Evolutionary conservation across 108 stramenopile genomes (phyloP).

Genomic region (Cylindrotheca closterium): DNA sequence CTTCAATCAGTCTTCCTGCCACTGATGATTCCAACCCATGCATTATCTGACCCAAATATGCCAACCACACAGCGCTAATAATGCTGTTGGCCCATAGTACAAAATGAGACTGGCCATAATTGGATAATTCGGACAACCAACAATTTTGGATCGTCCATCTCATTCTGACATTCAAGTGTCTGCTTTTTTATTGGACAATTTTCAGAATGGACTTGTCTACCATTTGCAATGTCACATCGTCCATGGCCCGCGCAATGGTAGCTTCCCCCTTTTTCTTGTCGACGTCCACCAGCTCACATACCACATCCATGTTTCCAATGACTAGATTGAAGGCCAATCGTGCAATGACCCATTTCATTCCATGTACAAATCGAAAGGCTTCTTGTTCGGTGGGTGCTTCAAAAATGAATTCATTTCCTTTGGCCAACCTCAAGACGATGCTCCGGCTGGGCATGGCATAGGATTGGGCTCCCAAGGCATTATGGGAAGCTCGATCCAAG

Average conservation of each 20-base stretch:
- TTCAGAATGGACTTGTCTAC: slow-evolving; percentile 25
- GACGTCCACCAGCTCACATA: slow-evolving; percentile 42
- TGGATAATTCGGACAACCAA: too few relatives aligned
- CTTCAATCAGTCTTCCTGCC: too few relatives aligned
- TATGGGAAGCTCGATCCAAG: slow-evolving; percentile 29
- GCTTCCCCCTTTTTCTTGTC: slow-evolving; percentile 4
- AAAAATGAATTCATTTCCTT: slow-evolving; percentile 29
- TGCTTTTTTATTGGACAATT: not conserved
- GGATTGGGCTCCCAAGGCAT: slow-evolving; percentile 33
- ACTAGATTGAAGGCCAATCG: slow-evolving; percentile 54
- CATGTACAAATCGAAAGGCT: slow-evolving; percentile 43
- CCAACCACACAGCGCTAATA: too few relatives aligned
- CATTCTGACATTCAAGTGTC: too few relatives aligned
- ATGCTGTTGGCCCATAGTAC: too few relatives aligned
- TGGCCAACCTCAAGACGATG: slow-evolving; percentile 26
- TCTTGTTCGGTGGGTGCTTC: slow-evolving; percentile 38
- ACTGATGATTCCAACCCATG: too few relatives aligned
- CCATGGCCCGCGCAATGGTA: slow-evolving; percentile 24
- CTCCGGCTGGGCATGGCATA: slow-evolving; percentile 40
- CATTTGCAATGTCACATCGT: slow-evolving; percentile 41
- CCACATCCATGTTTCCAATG: slow-evolving; percentile 42
- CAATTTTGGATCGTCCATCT: too few relatives aligned
- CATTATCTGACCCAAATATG: too few relatives aligned
- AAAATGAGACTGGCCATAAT: too few relatives aligned
- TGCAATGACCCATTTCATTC: slow-evolving; percentile 50